Evolutionary conservation across 1,284 basidiomycete genomes (phyloP).

Genomic region (Trichosporon ovoides): DNA sequence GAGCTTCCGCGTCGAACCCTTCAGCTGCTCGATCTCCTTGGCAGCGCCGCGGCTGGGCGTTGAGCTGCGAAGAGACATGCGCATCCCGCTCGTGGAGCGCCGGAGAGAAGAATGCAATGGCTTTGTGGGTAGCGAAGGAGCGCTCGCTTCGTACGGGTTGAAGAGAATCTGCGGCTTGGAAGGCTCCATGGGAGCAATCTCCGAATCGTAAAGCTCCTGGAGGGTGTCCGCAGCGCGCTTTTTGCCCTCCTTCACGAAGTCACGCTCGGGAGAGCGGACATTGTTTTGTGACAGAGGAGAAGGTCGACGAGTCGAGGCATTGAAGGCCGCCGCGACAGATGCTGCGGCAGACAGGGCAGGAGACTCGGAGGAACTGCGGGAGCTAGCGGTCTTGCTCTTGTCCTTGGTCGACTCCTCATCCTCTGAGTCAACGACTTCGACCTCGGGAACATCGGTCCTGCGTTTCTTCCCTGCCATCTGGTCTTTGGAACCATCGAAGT

Average conservation of each 20-base stretch:
- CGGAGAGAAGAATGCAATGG: background rate
- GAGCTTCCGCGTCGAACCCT: conserved; percentile 13
- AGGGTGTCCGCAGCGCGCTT: conserved; percentile 38
- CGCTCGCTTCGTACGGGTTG: conserved; percentile 38
- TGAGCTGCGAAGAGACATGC: conserved; percentile 12
- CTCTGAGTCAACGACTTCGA: conserved; percentile 10
- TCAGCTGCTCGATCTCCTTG: conserved; percentile 29
- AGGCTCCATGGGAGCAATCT: conserved; percentile 25
- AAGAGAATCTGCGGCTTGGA: conserved; percentile 27
- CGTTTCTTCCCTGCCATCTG: conserved; percentile 21
- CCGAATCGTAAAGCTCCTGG: conserved; percentile 34
- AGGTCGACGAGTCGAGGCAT: conserved; percentile 13
- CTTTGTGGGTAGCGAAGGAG: background rate
- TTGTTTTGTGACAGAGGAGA: conserved; percentile 22
- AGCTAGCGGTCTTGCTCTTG: background rate
- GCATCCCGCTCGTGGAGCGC: background rate
- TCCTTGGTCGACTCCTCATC: background rate
- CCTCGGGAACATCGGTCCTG: conserved; percentile 13
- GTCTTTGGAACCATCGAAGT: conserved; percentile 8
- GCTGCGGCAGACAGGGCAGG: conserved; percentile 7
- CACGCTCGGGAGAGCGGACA: background rate
- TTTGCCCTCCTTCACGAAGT: conserved; percentile 22
- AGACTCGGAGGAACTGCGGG: background rate
- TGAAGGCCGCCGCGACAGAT: conserved; percentile 10
- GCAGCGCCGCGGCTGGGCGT: conserved; percentile 41